phyloP scores from a whole-genome alignment of 192 early-diverging fungal species.

The Podila verticillata region DNA sequence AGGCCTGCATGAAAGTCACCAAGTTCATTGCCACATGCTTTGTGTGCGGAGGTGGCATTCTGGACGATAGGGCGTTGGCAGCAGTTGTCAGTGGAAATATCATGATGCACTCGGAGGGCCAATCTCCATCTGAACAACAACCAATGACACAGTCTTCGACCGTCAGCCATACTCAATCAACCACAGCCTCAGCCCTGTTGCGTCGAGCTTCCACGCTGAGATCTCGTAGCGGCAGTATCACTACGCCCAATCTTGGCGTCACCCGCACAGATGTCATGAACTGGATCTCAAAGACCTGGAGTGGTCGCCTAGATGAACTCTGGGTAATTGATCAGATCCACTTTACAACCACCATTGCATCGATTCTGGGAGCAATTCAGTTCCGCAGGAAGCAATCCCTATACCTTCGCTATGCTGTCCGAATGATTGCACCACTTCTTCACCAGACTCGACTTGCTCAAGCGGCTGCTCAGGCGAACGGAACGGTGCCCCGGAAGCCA shows the following conservation, averaged over 20 bases:
- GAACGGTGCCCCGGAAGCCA: conserved; percentile 4
- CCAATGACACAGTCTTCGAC: conserved; percentile 30
- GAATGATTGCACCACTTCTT: conserved; percentile 54
- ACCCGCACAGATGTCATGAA: conserved; percentile 42
- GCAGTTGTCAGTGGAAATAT: conserved; percentile 47
- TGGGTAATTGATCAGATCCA: conserved; percentile 56
- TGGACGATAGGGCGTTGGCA: conserved; percentile 40
- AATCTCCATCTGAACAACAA: not conserved
- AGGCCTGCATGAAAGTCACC: conserved; percentile 75
- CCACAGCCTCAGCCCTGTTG: conserved; percentile 26
- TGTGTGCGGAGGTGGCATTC: conserved; percentile 37
- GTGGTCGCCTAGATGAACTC: conserved; percentile 42
- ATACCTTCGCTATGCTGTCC: conserved; percentile 70
- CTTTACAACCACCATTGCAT: conserved; percentile 62
- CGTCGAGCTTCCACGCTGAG: conserved; percentile 35
- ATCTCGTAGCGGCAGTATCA: conserved; percentile 35
- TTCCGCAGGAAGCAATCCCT: conserved; percentile 74
- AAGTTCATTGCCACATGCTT: conserved; percentile 64
- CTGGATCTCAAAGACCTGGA: conserved; percentile 44
- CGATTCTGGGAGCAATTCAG: conserved; percentile 68
- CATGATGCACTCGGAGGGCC: conserved; percentile 16
- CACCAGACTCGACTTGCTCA: conserved; percentile 49
- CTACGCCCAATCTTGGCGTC: conserved; percentile 20
- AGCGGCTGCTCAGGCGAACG: conserved; percentile 29
- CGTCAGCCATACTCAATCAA: conserved; percentile 19